Conservation (phyloP, 1,284 basidiomycete genomes). For the Megacollybia platyphylla region DNA sequence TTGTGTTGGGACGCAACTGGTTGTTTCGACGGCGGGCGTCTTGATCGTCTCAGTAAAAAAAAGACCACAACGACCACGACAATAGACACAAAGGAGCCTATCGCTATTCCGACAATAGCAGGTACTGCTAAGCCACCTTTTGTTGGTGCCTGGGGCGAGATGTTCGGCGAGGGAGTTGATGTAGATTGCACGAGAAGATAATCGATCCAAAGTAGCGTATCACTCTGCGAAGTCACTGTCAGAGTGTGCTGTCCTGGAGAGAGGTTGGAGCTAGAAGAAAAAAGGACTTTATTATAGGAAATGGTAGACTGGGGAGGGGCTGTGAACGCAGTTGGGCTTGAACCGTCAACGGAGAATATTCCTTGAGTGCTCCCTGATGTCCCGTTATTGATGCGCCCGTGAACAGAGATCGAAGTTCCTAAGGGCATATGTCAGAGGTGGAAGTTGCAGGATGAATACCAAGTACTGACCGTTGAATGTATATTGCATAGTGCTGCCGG, state of each 20-base stretch:
- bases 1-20: background rate
- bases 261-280: constrained; percentile 7
- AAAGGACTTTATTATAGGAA: constrained; percentile 11
- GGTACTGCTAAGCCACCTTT: background rate
- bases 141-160: constrained; percentile 3
- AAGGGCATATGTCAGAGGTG: background rate
- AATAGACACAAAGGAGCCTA: background rate
- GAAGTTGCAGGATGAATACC: background rate
- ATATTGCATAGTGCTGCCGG: constrained; percentile 10
- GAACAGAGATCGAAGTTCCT: constrained; percentile 12
- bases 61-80: background rate
- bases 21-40: background rate
- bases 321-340: constrained; percentile 8
- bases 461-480: constrained; percentile 12
- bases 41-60: background rate
- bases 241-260: constrained; percentile 11
- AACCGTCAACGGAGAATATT: constrained; percentile 12
- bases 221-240: constrained; percentile 8
- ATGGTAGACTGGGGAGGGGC: constrained; percentile 8
- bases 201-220: constrained; percentile 11
- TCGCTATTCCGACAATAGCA: constrained; percentile 5
- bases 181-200: constrained; percentile 11
- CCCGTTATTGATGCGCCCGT: constrained; percentile 11
- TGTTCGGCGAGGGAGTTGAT: background rate
- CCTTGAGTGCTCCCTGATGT: constrained; percentile 8